phyloP scores from a whole-genome alignment of 2,329 filamentous ascomycete genomes.

The Chaetomiaceae sp. region DNA sequence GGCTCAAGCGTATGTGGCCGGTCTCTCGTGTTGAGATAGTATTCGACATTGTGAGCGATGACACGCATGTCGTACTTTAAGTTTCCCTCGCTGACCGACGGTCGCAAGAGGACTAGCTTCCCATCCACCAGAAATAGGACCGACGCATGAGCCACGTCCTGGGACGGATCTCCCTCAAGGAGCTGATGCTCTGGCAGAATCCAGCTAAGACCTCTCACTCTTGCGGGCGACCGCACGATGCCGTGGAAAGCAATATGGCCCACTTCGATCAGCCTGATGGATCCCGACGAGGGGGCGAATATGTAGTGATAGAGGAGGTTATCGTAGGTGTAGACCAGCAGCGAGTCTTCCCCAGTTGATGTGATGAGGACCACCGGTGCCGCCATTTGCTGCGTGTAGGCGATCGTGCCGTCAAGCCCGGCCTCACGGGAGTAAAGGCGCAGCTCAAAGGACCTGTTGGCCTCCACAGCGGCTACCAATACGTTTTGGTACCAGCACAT shows the following conservation, averaged over 20 bases:
- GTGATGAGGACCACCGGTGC: conserved; percentile 87
- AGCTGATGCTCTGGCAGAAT: conserved; percentile 88
- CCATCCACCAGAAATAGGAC: conserved; percentile 96
- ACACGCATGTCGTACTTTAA: conserved; percentile 98
- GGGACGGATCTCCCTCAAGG: conserved; percentile 84
- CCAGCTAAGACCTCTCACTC: conserved; percentile 93
- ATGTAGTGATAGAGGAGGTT: conserved; percentile 95
- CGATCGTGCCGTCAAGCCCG: conserved; percentile 65
- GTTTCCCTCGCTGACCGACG: conserved; percentile 75
- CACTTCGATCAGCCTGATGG: conserved; percentile 80
- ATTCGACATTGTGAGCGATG: conserved; percentile 93
- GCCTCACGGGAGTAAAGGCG: conserved; percentile 90
- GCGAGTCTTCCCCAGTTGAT: conserved; percentile 84
- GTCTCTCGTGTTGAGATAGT: conserved; percentile 88
- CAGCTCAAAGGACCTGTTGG: conserved; percentile 73
- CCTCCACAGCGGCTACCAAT: conserved; percentile 87
- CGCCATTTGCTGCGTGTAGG: conserved; percentile 73
- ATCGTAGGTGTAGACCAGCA: conserved; percentile 95
- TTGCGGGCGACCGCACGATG: conserved; percentile 86
- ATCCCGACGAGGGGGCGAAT: conserved; percentile 65
- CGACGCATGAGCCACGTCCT: conserved; percentile 89
- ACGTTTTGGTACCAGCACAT: conserved; percentile 99
- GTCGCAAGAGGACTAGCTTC: conserved; percentile 87
- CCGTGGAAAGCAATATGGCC: conserved; percentile 97
- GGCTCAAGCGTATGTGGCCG: conserved; percentile 49